A percentile compares a stretch with the other conserved stretches of the same genome.
Conservation (phyloP, 1,139 yeast genomes). For the Candida glucosophila region DNA sequence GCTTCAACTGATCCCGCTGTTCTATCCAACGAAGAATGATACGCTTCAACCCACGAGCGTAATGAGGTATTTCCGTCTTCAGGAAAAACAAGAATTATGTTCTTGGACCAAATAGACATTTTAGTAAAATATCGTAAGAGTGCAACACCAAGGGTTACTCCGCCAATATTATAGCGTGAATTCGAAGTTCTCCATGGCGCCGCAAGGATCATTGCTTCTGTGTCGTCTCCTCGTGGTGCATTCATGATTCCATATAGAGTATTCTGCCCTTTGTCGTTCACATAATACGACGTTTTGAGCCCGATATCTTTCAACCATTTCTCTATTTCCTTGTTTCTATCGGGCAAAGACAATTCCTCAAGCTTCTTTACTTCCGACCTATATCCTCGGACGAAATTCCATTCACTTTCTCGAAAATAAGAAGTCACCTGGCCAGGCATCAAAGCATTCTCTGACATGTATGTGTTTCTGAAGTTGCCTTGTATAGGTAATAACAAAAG, state of each 20-base stretch:
- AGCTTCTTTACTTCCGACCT: slow-evolving; percentile 47
- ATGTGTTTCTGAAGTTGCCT: slow-evolving; percentile 76
- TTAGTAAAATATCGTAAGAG: slow-evolving; percentile 72
- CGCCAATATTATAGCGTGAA: slow-evolving; percentile 64
- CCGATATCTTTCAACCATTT: slow-evolving; percentile 69
- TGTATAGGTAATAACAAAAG: slow-evolving; percentile 64
- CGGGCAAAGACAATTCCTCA: slow-evolving; percentile 20
- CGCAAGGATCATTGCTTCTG: slow-evolving; percentile 87
- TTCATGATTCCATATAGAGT: slow-evolving; percentile 80
- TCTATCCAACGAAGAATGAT: slow-evolving; percentile 74
- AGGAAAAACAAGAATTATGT: slow-evolving; percentile 79
- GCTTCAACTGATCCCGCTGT: slow-evolving; percentile 97
- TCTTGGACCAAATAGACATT: slow-evolving; percentile 94
- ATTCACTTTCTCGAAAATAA: slow-evolving; percentile 87
- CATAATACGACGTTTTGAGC: slow-evolving; percentile 46
- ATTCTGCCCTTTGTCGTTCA: slow-evolving; percentile 20
- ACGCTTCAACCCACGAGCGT: slow-evolving; percentile 89
- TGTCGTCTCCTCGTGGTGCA: slow-evolving; percentile 93
- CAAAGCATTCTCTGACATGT: slow-evolving; percentile 90
- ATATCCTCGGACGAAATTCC: slow-evolving; percentile 87
- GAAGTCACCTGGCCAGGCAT: slow-evolving; percentile 95
- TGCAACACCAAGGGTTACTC: slow-evolving; percentile 63
- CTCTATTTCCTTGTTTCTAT: slow-evolving; percentile 38
- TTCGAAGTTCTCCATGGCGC: slow-evolving; percentile 76
- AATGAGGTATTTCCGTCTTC: slow-evolving; percentile 62